Percentiles rank a stretch among this genome's conserved stretches.
Conservation (phyloP, 805 yeast species). For the Lipomyces chichibuensis region DNA sequence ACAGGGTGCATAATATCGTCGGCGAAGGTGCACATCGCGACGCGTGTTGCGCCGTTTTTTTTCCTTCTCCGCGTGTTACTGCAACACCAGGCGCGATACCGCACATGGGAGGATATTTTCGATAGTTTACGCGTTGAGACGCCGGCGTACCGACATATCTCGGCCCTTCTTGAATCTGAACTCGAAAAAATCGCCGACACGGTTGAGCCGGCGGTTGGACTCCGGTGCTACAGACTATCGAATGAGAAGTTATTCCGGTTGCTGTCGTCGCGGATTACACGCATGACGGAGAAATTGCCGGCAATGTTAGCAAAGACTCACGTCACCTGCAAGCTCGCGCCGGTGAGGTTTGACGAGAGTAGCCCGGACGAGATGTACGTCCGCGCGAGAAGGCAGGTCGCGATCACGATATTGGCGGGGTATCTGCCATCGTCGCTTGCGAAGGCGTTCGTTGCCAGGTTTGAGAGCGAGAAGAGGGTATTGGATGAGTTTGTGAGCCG, state of each 20-base stretch:
- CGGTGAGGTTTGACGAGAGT: slow-evolving; percentile 20
- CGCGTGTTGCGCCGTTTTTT: slow-evolving; percentile 25
- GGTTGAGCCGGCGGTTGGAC: slow-evolving; percentile 22
- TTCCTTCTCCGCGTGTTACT: slow-evolving; percentile 21
- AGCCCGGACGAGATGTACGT: slow-evolving; percentile 28
- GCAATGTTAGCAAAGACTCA: slow-evolving; percentile 14
- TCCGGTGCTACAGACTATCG: slow-evolving; percentile 25
- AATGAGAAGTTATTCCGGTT: slow-evolving; percentile 15
- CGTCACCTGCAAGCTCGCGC: slow-evolving; percentile 21
- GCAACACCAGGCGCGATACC: slow-evolving; percentile 12
- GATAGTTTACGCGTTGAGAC: slow-evolving; percentile 9
- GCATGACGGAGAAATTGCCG: slow-evolving; percentile 24
- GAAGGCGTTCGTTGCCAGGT: slow-evolving; percentile 1
- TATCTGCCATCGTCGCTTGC: slow-evolving; percentile 36
- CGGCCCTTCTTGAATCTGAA: slow-evolving; percentile 7
- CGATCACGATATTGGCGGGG: slow-evolving; percentile 37
- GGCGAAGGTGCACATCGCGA: slow-evolving; percentile 20
- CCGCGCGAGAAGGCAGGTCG: slow-evolving; percentile 27
- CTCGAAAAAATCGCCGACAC: slow-evolving; percentile 13
- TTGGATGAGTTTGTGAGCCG: slow-evolving; percentile 36
- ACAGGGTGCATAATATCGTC: slow-evolving; percentile 18
- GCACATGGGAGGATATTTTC: slow-evolving; percentile 32
- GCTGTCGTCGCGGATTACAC: slow-evolving; percentile 1
- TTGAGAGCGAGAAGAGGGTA: slow-evolving; percentile 25
- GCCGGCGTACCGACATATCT: slow-evolving; percentile 5